Evolutionary conservation across 1,284 basidiomycete genomes (phyloP), one percentile per base, ranked within the genome.

Genomic region (Heterobasidion annosum): DNA sequence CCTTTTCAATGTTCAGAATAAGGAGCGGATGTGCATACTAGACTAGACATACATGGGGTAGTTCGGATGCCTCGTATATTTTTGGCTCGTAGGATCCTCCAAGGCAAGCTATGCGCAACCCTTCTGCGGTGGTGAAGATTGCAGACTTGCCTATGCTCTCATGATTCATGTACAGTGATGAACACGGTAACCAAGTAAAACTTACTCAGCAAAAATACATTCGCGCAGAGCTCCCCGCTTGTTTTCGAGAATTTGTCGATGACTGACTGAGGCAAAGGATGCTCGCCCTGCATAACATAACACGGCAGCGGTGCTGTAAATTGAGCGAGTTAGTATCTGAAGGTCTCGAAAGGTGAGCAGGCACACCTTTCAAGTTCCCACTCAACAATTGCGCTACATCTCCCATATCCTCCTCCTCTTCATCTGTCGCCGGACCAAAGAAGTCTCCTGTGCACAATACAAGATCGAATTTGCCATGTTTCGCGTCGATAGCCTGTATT

Each of bases 401-500:
- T 37, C 71, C 68, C 45, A 82, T 74, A 13, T 72, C 69, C 9
- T 56, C 59, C 18, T 65, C 67, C 1, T 74, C 63, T 1, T 69
- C 70, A 52, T 75, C 75, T 57, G 73, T 74, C 16, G 73, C 68
- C 8, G 77, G 77, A 3, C 83, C 85, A 70, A 99, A 99, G 67
- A 98, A 89, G 71, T 99, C 94, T 5, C 96, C 95, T 2, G 83
- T 74, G 61, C 93, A 88, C 47, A 99, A 77, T 16, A 90, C 83
- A 40, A 93, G 81, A 63, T 93, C 87, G 66, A 99, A 99, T 62
- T 92, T 93, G 54, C 95, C 95, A 70, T 98, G 91, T 68, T 98
- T 98, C 55, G 82, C 76, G 71, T 99, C 85, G 63, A 98, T 95
- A 18, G 83, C 76, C 52, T 82, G 83, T 59, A 97, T 79, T 74